Evolutionary conservation across 2,329 filamentous ascomycete genomes (phyloP), one percentile per base, ranked within the genome.

Genomic region (Fusarium siculi): DNA sequence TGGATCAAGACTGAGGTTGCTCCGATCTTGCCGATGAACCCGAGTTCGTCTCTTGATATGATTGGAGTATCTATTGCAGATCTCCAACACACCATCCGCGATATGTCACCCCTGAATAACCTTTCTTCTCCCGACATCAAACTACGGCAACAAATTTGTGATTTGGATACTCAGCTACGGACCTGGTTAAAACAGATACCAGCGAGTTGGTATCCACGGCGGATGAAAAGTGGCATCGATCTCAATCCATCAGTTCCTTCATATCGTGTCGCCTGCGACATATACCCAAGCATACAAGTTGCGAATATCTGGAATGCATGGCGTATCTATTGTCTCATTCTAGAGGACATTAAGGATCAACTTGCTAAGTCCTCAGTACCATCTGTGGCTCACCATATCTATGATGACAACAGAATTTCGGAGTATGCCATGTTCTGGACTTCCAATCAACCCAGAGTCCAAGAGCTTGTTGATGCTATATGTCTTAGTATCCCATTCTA

Each of bases 401-500:
- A 32, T 10, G 19, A 0, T 3, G 0, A 6, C 3, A 34, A 4
- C 8, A n/a, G 3, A 1, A 14, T 28, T 3, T 7, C 40, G 1
- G 19, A 21, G 5, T 6, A 34, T 7, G 12, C 8, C 1, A 19
- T 30, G 2, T 12, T 28, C 9, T 58, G 32, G 32, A 50, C 32
- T 16, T 32, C 9, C 18, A 30, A 30, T 19, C 4, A 16, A 4
- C 6, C 0, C 7, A 12, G 2, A 42, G 3, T 34, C 4, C 52
- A 49, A 18, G 19, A 67, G 5, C 30, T 74, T 14, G 8, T 74
- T 3, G 21, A 67, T 14, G 53, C 55, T 7, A 39, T 76, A 7
- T 73, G 71, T 8, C 18, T 54, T 2, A 74, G 71, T 16, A 34
- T 76, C 9, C 71, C 71, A 2, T 76, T 74, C 16, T 76, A 76